A percentile compares a stretch with the other conserved stretches of the same genome.
Evolutionary conservation across 768 basidiomycete species (phyloP).

Genomic region (Pulveroboletus sp.): DNA sequence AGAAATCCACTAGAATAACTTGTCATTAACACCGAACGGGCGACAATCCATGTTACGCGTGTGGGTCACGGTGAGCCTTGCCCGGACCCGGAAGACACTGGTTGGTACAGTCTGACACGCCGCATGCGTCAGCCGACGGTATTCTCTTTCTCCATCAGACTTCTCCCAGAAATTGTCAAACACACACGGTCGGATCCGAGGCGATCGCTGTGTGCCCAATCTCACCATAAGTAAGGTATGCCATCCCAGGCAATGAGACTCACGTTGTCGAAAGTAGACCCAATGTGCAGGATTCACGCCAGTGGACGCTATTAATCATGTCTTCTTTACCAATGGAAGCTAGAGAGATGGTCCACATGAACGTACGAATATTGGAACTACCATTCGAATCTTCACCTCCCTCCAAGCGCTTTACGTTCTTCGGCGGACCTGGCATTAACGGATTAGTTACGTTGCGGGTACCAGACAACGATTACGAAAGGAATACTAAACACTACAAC

Average conservation of each 20-base stretch:
- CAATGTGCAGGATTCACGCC: constrained; percentile 45
- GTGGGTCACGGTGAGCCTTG: background rate
- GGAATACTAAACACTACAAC: background rate
- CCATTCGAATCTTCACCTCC: constrained; percentile 45
- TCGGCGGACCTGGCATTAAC: constrained; percentile 21
- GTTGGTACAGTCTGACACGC: background rate
- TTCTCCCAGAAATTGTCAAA: constrained; percentile 10
- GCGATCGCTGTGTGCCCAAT: constrained; percentile 24
- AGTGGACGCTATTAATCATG: constrained; percentile 34
- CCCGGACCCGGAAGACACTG: background rate
- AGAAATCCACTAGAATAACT: background rate
- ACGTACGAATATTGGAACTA: constrained; percentile 44
- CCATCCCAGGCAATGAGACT: constrained; percentile 8
- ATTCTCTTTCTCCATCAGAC: background rate
- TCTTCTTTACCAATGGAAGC: background rate
- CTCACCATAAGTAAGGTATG: constrained; percentile 3
- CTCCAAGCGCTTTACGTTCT: constrained; percentile 38
- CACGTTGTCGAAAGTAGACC: constrained; percentile 44
- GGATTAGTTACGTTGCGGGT: constrained; percentile 2
- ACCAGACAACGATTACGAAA: background rate
- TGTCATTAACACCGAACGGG: constrained; percentile 1
- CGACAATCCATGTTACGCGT: background rate
- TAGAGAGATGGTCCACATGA: background rate
- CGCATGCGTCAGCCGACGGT: background rate
- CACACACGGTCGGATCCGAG: constrained; percentile 30